Base-by-base conservation (phyloP, 441 rosid genomes). In the Erysimum pusillum region DNA sequence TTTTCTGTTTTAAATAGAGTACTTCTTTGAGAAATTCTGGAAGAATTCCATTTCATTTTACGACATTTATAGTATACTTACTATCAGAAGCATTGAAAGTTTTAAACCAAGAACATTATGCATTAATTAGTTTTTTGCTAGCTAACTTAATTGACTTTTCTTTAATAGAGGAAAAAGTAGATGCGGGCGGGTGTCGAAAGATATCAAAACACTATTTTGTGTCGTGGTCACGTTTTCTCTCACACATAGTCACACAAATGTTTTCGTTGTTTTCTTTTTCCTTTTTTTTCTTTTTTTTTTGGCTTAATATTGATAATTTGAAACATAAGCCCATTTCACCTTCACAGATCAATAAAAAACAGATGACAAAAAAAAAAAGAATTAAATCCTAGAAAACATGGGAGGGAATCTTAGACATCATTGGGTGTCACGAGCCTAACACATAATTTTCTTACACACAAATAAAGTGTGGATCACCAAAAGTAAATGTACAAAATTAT, bases 161-260 rank as follows among this genome's bases (percentile, higher is more conserved):
- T 64, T 52, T 34, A 76, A 53, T 76, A 22, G 44, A 54, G 15
- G 56, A 63, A 44, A 69, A 63, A 63, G 76, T 63, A 44, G 80
- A 17, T 76, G 41, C 8, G 46, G 22, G 34, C n/a, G n/a, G n/a
- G n/a, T n/a, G n/a, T n/a, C n/a, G 2, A 1, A 22, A 22, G 15
- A 39, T 46, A 35, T 71, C 28, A 64, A 20, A 38, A 66, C 54
- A 13, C 5, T 31, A 5, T 25, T 18, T 32, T 49, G 61, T 38
- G 65, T 63, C 76, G 66, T 76, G 67, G 75, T 20, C 28, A 59
- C 60, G 52, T 44, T 63, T 63, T 69, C 9, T 45, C 4, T 63
- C 70, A 69, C 25, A 71, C 64, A 74, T 7, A 14, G 17, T 3
- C 15, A 34, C 58, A 51, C 46, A 62, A 49, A 14, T 41, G 35